Evolutionary conservation across 768 basidiomycete species (phyloP).

Genomic region (Tulasnella sp.): DNA sequence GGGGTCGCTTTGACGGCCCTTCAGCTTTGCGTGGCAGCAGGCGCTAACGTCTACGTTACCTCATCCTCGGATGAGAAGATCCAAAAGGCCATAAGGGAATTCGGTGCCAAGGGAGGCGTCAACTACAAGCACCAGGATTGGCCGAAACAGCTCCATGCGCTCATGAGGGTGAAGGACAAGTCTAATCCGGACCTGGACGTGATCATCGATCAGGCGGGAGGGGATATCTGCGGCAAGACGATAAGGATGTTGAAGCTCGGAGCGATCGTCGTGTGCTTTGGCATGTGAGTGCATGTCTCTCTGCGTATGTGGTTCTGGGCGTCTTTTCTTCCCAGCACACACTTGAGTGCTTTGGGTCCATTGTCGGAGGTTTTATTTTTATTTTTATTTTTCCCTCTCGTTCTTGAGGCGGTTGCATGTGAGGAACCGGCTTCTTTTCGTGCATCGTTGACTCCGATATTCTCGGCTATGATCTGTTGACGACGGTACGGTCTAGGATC

Average conservation of each 20-base stretch:
- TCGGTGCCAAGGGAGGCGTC: conserved; percentile 71
- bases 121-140: conserved; percentile 56
- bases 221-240: conserved; percentile 45
- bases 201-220: conserved; percentile 61
- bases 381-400: background rate
- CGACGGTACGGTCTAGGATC: too few species aligned
- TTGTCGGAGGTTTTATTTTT: too few species aligned
- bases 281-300: conserved; percentile 43
- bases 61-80: conserved; percentile 63
- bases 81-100: conserved; percentile 38
- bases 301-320: background rate
- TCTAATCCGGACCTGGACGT: conserved; percentile 34
- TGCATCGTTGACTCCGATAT: too few species aligned
- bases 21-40: conserved; percentile 62
- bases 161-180: conserved; percentile 31
- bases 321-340: too few species aligned
- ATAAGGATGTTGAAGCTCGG: conserved; percentile 43
- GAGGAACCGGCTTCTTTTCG: too few species aligned
- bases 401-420: background rate
- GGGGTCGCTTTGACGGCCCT: conserved; percentile 70
- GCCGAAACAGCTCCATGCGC: conserved; percentile 36
- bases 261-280: conserved; percentile 51
- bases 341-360: too few species aligned
- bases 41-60: conserved; percentile 75
- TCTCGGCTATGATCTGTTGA: too few species aligned